Base-by-base conservation (phyloP, 176 grass and related monocot genomes). In the Areca catechu region DNA sequence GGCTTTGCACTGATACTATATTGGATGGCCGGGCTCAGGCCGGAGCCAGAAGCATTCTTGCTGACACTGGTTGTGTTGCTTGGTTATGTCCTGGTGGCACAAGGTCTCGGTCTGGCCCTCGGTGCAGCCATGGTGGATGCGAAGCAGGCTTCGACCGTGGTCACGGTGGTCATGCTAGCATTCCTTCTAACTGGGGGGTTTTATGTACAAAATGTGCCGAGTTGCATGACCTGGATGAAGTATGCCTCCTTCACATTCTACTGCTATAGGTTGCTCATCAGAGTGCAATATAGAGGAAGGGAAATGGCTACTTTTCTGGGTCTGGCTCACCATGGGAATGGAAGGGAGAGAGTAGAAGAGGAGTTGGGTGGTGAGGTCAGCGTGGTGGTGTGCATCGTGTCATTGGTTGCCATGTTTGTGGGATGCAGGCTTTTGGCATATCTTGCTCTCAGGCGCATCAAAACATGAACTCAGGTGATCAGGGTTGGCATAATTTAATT, bases 171-270 rank as follows among this genome's bases (percentile, higher is more conserved):
- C 71, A 98, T 98, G 93, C 68, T 98, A 5, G 88, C 93, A 0
- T 98, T 89, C 82, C 66, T 98, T 20, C 88, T 98, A 60, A 92
- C 88, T 9, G 93, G 93, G 0, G 93, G 88, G 0, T 98, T 98
- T 66, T 98, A 98, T 55, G 93, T 98, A 10, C 82, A 78, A 9
- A 71, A 85, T 55, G 84, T 98, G 15, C 93, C 88, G 0, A 21
- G 14, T 16, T 98, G 83, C 87, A 78, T 98, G 81, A 30, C 22
- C 14, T 98, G 93, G 93, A 65, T 89, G 7, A 98, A 98, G 73
- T 98, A 98, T 72, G 76, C 76, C 24, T 92, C 87, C 0, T 98
- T 98, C 66, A 98, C 93, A 2, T 98, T 90, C 71, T 98, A 98
- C 71, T 77, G 93, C 76, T 98, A 88, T 63, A 77, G 78, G 24